These are phyloP conservation scores for Aspergillus quadrilineatus DNA, from an alignment of 2,329 filamentous ascomycete species.

Conservation along the genomic window DNA sequence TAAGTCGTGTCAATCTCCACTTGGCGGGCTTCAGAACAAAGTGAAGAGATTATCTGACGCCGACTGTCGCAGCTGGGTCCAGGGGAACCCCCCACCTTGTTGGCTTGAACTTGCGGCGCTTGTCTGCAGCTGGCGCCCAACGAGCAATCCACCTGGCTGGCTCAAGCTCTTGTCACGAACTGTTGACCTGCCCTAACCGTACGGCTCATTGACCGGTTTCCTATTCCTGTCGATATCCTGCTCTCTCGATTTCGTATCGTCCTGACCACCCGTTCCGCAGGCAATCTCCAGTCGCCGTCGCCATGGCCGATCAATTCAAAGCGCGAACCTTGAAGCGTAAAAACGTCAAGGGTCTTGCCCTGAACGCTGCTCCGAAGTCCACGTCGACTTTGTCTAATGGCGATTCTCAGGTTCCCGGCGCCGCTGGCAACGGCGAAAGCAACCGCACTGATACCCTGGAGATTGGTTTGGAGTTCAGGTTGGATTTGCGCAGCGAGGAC, in stretches of 20 bases:
- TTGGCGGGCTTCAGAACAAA: background rate
- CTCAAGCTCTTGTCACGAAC: background rate
- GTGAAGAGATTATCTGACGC: conserved; percentile 2
- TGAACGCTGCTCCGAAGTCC: conserved; percentile 73
- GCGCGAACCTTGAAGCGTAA: conserved; percentile 92
- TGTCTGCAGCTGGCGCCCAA: conserved; percentile 17
- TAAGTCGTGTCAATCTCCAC: background rate
- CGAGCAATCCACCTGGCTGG: conserved; percentile 7
- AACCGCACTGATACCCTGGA: conserved; percentile 73
- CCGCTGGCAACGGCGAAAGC: conserved; percentile 57
- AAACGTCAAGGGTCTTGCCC: conserved; percentile 93
- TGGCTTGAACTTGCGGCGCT: conserved; percentile 14
- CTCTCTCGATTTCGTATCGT: background rate
- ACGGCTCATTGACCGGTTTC: background rate
- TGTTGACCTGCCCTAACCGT: background rate
- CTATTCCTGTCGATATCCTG: conserved; percentile 1
- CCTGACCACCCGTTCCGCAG: conserved; percentile 8
- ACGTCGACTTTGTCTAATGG: conserved; percentile 70
- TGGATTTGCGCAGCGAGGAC: conserved; percentile 89
- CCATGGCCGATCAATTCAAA: conserved; percentile 63
- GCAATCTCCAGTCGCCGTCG: conserved; percentile 5
- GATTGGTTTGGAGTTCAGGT: conserved; percentile 95
- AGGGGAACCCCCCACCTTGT: conserved; percentile 15
- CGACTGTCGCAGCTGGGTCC: conserved; percentile 10
- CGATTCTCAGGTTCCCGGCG: conserved; percentile 62